These are phyloP conservation scores for Colletotrichum incanum DNA, from an alignment of 2,329 filamentous ascomycete species.

Conservation along the genomic window DNA sequence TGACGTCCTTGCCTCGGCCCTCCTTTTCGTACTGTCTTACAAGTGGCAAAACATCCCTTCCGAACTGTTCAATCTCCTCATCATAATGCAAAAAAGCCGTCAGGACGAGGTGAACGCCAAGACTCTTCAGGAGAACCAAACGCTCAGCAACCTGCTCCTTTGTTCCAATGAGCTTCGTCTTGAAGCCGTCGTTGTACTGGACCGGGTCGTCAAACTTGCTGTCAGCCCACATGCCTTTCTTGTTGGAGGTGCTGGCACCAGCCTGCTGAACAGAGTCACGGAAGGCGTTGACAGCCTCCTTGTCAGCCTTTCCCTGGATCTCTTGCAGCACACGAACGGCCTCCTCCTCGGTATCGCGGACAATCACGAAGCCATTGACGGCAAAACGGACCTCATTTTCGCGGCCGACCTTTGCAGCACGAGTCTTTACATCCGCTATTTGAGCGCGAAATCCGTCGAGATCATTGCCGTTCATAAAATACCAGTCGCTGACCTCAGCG, in stretches of 20 bases:
- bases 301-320: constrained; percentile 68
- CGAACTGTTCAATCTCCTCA: constrained; percentile 66
- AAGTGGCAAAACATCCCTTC: constrained; percentile 61
- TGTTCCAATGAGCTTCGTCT: constrained; percentile 68
- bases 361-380: constrained; percentile 66
- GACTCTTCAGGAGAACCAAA: constrained; percentile 63
- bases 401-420: constrained; percentile 61
- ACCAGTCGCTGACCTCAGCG: constrained; percentile 64
- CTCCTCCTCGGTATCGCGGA: constrained; percentile 65
- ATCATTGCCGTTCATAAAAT: constrained; percentile 72
- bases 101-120: constrained; percentile 61
- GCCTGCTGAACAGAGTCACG: constrained; percentile 65
- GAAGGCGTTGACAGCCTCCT: constrained; percentile 66
- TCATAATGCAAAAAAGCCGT: constrained; percentile 68
- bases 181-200: constrained; percentile 71
- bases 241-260: constrained; percentile 61
- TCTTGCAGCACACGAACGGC: constrained; percentile 64
- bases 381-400: constrained; percentile 62
- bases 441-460: constrained; percentile 66
- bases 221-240: constrained; percentile 69
- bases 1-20: constrained; percentile 63
- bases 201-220: constrained; percentile 67
- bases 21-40: constrained; percentile 63
- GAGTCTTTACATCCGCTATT: constrained; percentile 64
- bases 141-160: constrained; percentile 66